Evolutionary conservation across 805 yeast genomes (phyloP).

Genomic region (Ogataea neopini): DNA sequence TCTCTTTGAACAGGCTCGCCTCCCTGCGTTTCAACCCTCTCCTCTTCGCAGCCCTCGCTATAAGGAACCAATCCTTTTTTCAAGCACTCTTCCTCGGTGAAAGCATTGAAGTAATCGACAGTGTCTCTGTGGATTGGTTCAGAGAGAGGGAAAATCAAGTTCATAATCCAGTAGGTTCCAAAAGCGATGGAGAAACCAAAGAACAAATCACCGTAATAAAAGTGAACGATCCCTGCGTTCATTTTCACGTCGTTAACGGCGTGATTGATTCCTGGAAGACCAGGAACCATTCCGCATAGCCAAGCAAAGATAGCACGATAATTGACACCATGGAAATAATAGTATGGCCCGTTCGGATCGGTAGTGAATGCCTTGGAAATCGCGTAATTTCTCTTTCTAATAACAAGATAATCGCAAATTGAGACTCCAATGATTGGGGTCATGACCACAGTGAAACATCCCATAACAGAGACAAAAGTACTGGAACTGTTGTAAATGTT

Average conservation of each 20-base stretch:
- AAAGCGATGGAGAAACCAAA: constrained; percentile 30
- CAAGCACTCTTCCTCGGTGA: not conserved
- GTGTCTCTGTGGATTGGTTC: not conserved
- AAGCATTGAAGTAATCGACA: not conserved
- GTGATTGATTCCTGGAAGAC: constrained; percentile 48
- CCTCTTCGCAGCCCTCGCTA: not conserved
- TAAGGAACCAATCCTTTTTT: not conserved
- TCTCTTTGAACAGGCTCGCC: not conserved
- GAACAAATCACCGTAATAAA: constrained; percentile 44
- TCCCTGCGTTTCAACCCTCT: too few species aligned
- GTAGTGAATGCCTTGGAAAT: constrained; percentile 58
- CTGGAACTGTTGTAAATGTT: constrained; percentile 37
- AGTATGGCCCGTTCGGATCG: constrained; percentile 33
- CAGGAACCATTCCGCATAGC: constrained; percentile 44
- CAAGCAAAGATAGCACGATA: constrained; percentile 43
- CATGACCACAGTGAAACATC: constrained; percentile 36
- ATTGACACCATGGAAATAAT: constrained; percentile 42
- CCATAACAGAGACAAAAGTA: constrained; percentile 43
- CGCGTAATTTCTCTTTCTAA: constrained; percentile 47
- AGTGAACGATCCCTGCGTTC: constrained; percentile 42
- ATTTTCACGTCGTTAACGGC: constrained; percentile 19
- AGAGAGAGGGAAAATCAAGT: not conserved
- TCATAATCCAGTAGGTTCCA: not conserved
- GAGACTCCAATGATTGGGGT: constrained; percentile 72
- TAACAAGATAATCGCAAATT: constrained; percentile 58